These are phyloP conservation scores for Rhexocercosporidium sp. DNA, from an alignment of 2,329 filamentous ascomycete species.

Conservation along the genomic window DNA sequence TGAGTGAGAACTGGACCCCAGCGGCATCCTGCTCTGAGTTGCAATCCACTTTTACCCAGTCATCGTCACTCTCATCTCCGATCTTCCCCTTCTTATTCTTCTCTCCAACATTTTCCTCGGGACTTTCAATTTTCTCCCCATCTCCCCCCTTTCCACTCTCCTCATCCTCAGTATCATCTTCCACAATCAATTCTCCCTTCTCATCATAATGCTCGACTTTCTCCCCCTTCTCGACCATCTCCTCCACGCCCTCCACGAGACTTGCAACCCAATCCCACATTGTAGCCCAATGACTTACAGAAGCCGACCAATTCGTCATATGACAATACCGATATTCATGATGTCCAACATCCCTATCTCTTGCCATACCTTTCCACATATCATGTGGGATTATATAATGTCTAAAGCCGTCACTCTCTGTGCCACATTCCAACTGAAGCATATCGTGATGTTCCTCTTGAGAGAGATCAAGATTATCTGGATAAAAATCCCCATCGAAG, in stretches of 20 bases:
- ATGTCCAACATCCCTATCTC: constrained; percentile 7
- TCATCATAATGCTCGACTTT: background rate
- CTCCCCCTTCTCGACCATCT: constrained; percentile 7
- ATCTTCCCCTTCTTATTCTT: background rate
- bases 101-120: background rate
- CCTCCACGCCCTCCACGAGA: constrained; percentile 23
- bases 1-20: too few relatives aligned
- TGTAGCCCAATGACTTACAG: constrained; percentile 7
- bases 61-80: background rate
- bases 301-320: constrained; percentile 3
- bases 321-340: constrained; percentile 22
- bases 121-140: background rate
- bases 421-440: background rate
- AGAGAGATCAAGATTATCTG: background rate
- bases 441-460: background rate
- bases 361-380: constrained; percentile 14
- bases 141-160: background rate
- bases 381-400: constrained; percentile 17
- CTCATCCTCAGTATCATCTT: background rate
- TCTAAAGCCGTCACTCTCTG: constrained; percentile 10
- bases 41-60: background rate
- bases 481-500: background rate
- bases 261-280: constrained; percentile 19
- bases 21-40: background rate
- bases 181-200: background rate